Conservation (phyloP, 768 basidiomycete genomes). For the Boletus rubroflammeus region DNA sequence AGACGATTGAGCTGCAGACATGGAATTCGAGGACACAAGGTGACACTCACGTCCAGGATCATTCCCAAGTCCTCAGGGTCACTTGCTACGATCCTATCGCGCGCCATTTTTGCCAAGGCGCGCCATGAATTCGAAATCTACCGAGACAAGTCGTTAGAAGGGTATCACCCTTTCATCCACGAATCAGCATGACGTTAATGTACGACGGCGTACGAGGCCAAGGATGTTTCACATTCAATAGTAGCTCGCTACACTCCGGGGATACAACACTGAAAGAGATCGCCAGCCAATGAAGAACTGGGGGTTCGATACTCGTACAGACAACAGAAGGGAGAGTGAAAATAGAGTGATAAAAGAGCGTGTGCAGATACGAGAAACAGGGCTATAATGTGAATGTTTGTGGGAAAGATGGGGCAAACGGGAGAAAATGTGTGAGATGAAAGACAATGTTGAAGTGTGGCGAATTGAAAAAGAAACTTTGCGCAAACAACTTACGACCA, state of each 20-base stretch:
- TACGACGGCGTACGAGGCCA: background rate
- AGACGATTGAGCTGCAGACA: background rate
- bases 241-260: conserved; percentile 18
- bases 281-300: conserved; percentile 7
- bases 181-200: background rate
- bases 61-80: conserved; percentile 64
- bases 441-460: conserved; percentile 1
- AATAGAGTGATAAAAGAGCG: conserved; percentile 20
- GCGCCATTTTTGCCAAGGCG: conserved; percentile 77
- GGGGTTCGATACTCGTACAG: conserved; percentile 21
- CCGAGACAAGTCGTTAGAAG: conserved; percentile 14
- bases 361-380: conserved; percentile 20
- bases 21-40: background rate
- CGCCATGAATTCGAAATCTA: conserved; percentile 91
- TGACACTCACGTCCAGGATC: conserved; percentile 60
- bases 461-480: conserved; percentile 11
- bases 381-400: conserved; percentile 15
- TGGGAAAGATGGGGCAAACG: conserved; percentile 6
- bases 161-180: background rate
- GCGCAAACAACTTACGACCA: conserved; percentile 60
- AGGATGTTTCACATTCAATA: conserved; percentile 11
- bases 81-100: conserved; percentile 68
- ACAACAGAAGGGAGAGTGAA: conserved; percentile 15
- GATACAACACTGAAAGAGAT: conserved; percentile 22
- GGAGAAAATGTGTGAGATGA: conserved; percentile 8